Conservation (phyloP, 495 filamentous ascomycete genomes). For the Hypoxylon lienhwacheense region DNA sequence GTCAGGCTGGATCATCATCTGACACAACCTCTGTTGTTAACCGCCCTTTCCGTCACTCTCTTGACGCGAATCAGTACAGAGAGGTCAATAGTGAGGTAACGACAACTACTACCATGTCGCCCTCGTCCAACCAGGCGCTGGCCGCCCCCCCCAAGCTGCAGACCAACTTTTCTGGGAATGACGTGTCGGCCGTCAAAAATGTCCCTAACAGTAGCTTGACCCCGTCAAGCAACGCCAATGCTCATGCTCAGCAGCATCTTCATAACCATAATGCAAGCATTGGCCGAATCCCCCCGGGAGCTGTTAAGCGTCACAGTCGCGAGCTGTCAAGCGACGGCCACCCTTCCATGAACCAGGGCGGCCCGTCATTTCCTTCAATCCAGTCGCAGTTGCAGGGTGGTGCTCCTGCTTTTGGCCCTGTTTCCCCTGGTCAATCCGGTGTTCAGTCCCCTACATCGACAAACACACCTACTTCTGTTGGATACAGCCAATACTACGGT, state of each 20-base stretch:
- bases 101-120: slow-evolving; percentile 40
- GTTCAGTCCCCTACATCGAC: slow-evolving; percentile 39
- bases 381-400: slow-evolving; percentile 75
- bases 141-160: slow-evolving; percentile 69
- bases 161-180: slow-evolving; percentile 86
- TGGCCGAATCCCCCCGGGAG: slow-evolving; percentile 71
- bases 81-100: slow-evolving; percentile 34
- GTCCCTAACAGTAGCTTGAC: slow-evolving; percentile 38
- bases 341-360: slow-evolving; percentile 48
- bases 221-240: slow-evolving; percentile 54
- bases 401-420: slow-evolving; percentile 69
- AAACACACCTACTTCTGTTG: slow-evolving; percentile 34
- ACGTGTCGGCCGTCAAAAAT: slow-evolving; percentile 81
- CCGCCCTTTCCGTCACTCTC: slow-evolving; percentile 59
- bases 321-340: slow-evolving; percentile 59
- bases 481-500: slow-evolving; percentile 51
- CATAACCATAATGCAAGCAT: slow-evolving; percentile 82
- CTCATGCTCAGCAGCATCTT: slow-evolving; percentile 73
- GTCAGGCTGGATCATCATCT: slow-evolving; percentile 35
- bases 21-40: slow-evolving; percentile 47
- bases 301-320: slow-evolving; percentile 65
- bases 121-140: slow-evolving; percentile 46
- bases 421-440: slow-evolving; percentile 39
- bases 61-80: slow-evolving; percentile 53
- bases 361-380: slow-evolving; percentile 53